A percentile compares a stretch with the other conserved stretches of the same genome.
Conservation (phyloP, 2,329 filamentous ascomycete genomes). For the Ophiostoma pallidulum region DNA sequence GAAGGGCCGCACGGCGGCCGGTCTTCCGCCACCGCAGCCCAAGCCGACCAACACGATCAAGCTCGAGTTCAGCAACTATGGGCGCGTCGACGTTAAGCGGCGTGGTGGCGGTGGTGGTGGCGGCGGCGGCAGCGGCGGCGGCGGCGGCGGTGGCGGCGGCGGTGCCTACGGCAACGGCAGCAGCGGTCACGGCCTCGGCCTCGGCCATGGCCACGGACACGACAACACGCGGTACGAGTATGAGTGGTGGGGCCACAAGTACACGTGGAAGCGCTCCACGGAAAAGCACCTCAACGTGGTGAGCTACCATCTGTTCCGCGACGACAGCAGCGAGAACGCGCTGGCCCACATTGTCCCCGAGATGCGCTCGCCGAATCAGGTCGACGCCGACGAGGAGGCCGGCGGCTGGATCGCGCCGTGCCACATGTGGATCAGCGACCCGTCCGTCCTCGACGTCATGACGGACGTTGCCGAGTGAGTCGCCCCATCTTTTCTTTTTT, state of each 20-base stretch:
- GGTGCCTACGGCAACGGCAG: neutral
- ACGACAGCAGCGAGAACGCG: conserved; percentile 45
- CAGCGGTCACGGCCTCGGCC: too few relatives aligned
- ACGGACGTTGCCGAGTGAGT: conserved; percentile 81
- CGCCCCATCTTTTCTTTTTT: conserved; percentile 2
- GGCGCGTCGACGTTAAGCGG: conserved; percentile 73
- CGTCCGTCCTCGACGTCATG: conserved; percentile 54
- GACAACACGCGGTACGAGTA: conserved; percentile 69
- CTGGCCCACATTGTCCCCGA: conserved; percentile 83
- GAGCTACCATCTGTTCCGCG: conserved; percentile 71
- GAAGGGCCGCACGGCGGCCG: conserved; percentile 14
- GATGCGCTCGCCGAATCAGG: conserved; percentile 60
- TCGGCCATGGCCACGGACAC: too few relatives aligned
- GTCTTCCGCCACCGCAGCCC: conserved; percentile 25
- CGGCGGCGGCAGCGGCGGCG: too few relatives aligned
- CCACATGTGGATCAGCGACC: conserved; percentile 81
- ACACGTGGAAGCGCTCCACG: conserved; percentile 70
- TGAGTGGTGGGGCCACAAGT: conserved; percentile 83
- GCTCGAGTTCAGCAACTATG: conserved; percentile 96
- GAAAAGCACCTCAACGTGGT: conserved; percentile 60
- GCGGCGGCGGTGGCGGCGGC: too few relatives aligned
- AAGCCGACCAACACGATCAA: conserved; percentile 66
- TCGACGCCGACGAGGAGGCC: conserved; percentile 60
- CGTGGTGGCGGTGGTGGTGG: conserved; percentile 36
- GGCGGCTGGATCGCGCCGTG: conserved; percentile 88